Base-by-base conservation (phyloP, 164 flowering plant genomes). In the grape (Vitis vinifera) region DNA sequence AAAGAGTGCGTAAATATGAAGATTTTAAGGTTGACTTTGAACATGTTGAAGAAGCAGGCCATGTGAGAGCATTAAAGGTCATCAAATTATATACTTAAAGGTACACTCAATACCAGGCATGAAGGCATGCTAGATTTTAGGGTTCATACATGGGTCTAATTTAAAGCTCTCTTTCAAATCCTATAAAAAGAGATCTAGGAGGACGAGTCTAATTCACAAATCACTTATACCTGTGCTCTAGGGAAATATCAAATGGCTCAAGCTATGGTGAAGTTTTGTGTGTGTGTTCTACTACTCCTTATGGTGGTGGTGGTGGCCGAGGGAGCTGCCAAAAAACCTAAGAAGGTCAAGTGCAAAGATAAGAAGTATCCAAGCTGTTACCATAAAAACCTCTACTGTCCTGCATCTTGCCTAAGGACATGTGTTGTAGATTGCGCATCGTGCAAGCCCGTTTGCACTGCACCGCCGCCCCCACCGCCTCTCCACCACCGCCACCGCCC, bases 261-360 rank as follows among this genome's bases (percentile, higher is more conserved):
- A 69, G 58, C 37, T 10, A 74, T 52, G 64, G 62, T 66, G 16
- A 19, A 16, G 53, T 49, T 74, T 13, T 16, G 55, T 51, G 19
- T 70, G 14, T 51, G 8, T 16, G n/a, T 51, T 9, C 30, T 70
- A 5, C 29, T 69, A 48, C 12, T 70, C 53, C 44, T 76, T 19
- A 2, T 72, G 8, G 14, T 68, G 14, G 61, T 44, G 8, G 37
- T 61, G 14, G 74, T 30, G 13, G 57, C 47, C 4, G 75, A 55
- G 6, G 77, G 50, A 10, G 74, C 67, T 11, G 51, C 74, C 48
- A 10, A 65, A 10, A 62, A 63, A 64, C 71, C 82, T n/a, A 74
- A 77, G 75, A 72, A 70, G 56, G 81, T 77, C 47, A 69, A 62
- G 65, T 80, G 83, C 70, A 49, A 77, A 47, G 75, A 80, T 51